Conservation (phyloP, 2,329 filamentous ascomycete genomes). For the Calonectria pteridis region DNA sequence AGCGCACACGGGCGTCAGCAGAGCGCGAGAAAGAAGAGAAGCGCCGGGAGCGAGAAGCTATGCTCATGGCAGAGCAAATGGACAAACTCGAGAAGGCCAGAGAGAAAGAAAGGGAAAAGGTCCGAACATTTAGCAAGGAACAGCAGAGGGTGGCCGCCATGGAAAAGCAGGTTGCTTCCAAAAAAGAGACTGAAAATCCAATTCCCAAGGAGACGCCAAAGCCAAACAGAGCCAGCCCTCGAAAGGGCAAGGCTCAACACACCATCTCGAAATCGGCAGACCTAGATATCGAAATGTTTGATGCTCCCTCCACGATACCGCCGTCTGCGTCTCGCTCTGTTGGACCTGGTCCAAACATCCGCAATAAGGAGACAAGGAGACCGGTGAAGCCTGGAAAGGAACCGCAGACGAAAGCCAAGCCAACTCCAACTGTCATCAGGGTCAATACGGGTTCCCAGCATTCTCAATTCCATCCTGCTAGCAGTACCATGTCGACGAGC, state of each 20-base stretch:
- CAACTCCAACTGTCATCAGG: constrained; percentile 77
- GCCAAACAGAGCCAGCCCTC: constrained; percentile 64
- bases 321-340: constrained; percentile 69
- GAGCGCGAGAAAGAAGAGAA: constrained; percentile 76
- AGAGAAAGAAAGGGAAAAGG: constrained; percentile 78
- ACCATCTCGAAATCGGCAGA: constrained; percentile 41
- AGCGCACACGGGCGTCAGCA: constrained; percentile 68
- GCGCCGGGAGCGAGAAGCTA: constrained; percentile 74
- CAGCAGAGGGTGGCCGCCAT: constrained; percentile 66
- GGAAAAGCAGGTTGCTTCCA: constrained; percentile 65
- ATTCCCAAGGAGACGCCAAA: constrained; percentile 58
- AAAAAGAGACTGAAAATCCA: constrained; percentile 64
- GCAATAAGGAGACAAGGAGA: constrained; percentile 67
- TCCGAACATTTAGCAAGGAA: constrained; percentile 68
- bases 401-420: constrained; percentile 68
- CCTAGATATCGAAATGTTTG: constrained; percentile 68
- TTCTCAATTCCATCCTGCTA: constrained; percentile 70
- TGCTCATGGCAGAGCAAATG: constrained; percentile 70
- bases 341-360: constrained; percentile 60
- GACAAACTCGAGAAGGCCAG: constrained; percentile 75
- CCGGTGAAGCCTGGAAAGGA: constrained; percentile 75
- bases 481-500: constrained; percentile 67
- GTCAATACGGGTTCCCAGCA: constrained; percentile 77
- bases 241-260: constrained; percentile 58
- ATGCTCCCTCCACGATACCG: constrained; percentile 66